phyloP scores from a whole-genome alignment of 2,329 filamentous ascomycete genomes.

The Akanthomyces lecanii region DNA sequence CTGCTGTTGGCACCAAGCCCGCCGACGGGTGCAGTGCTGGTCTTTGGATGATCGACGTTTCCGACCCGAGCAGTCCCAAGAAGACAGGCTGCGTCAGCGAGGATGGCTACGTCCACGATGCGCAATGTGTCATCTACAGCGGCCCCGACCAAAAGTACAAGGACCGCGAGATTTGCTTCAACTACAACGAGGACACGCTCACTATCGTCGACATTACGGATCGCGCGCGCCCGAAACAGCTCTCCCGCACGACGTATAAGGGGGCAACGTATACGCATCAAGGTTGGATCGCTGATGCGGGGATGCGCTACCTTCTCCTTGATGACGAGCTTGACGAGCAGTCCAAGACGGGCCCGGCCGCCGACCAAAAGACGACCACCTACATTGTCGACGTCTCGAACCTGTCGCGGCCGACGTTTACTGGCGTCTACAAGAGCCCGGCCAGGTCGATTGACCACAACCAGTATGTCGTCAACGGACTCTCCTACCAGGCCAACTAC shows the following conservation, averaged over 20 bases:
- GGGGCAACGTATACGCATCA: slow-evolving; percentile 57
- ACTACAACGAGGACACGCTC: slow-evolving; percentile 50
- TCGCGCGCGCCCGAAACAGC: slow-evolving; percentile 43
- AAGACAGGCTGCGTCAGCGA: slow-evolving; percentile 44
- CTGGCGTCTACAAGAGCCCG: slow-evolving; percentile 38
- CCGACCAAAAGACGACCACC: slow-evolving; percentile 43
- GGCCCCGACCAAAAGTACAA: slow-evolving; percentile 46
- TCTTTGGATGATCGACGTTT: slow-evolving; percentile 52
- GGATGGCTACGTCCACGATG: slow-evolving; percentile 55
- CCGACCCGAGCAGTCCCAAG: slow-evolving; percentile 46
- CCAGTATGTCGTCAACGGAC: slow-evolving; percentile 43
- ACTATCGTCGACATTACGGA: slow-evolving; percentile 52
- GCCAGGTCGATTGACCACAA: slow-evolving; percentile 45
- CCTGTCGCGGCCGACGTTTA: slow-evolving; percentile 40
- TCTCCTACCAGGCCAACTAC: slow-evolving; percentile 48
- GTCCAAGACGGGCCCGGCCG: slow-evolving; percentile 34
- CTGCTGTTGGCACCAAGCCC: slow-evolving; percentile 40
- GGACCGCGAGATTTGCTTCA: slow-evolving; percentile 52
- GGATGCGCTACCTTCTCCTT: slow-evolving; percentile 43
- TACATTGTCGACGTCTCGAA: slow-evolving; percentile 48
- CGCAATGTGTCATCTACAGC: slow-evolving; percentile 53
- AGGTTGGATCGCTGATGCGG: slow-evolving; percentile 48
- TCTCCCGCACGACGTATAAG: slow-evolving; percentile 50
- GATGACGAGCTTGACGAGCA: slow-evolving; percentile 53
- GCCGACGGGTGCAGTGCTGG: slow-evolving; percentile 40